phyloP scores from a whole-genome alignment of 176 grass and related monocot species.

The Poa pratensis region DNA sequence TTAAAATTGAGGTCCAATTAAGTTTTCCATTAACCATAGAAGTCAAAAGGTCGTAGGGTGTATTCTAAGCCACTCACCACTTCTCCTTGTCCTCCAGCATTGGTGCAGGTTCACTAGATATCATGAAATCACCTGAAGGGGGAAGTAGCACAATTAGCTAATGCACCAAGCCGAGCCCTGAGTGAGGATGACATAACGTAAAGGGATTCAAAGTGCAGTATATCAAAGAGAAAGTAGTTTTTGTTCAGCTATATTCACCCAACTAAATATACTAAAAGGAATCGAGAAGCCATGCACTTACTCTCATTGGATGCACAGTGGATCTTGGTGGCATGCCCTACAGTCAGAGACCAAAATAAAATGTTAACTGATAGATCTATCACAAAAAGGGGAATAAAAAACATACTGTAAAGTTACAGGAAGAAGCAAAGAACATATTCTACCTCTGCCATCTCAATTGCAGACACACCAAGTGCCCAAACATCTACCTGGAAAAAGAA shows the following conservation, averaged over 20 bases:
- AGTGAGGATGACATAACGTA: constrained; percentile 24
- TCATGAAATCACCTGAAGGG: constrained; percentile 95
- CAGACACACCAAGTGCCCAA: constrained; percentile 98
- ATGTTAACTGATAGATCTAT: constrained; percentile 22
- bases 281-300: constrained; percentile 53
- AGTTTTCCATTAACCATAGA: not conserved
- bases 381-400: constrained; percentile 14
- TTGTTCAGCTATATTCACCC: constrained; percentile 9
- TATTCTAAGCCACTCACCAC: constrained; percentile 64
- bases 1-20: not conserved
- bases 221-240: constrained; percentile 34
- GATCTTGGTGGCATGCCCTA: constrained; percentile 97
- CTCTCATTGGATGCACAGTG: constrained; percentile 98
- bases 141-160: not conserved
- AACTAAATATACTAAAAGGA: constrained; percentile 44
- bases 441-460: constrained; percentile 99
- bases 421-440: constrained; percentile 41
- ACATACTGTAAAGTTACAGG: constrained; percentile 14
- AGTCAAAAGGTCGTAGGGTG: constrained; percentile 10
- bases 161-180: constrained; percentile 12
- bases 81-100: constrained; percentile 99
- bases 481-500: constrained; percentile 82
- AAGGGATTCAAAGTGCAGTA: constrained; percentile 14
- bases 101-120: constrained; percentile 96
- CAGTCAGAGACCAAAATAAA: constrained; percentile 41